Conservation (phyloP, 306 rosid species). For the Mimosa bimucronata region DNA sequence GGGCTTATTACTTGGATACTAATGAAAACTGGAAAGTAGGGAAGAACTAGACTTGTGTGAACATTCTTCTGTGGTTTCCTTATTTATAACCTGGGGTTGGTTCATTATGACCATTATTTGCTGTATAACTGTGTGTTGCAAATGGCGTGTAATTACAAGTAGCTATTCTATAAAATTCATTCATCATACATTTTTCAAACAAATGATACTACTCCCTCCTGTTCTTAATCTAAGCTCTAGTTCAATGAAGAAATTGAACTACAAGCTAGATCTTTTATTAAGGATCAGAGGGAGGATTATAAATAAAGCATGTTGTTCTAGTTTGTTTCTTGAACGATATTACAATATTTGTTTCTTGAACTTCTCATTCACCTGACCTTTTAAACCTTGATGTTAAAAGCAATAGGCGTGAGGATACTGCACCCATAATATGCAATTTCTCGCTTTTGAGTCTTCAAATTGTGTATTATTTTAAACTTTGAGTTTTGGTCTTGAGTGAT, state of each 20-base stretch:
- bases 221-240: too few species aligned
- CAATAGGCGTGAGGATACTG: neutral
- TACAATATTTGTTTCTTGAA: too few species aligned
- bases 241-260: too few species aligned
- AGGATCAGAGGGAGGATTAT: too few species aligned
- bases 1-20: neutral
- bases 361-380: neutral
- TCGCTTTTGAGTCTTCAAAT: neutral
- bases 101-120: too few species aligned
- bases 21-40: neutral
- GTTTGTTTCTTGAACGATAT: too few species aligned
- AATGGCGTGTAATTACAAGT: neutral
- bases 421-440: neutral
- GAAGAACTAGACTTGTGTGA: too few species aligned
- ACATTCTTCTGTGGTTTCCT: neutral
- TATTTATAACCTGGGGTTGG: too few species aligned
- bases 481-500: conserved; percentile 19
- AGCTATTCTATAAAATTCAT: too few species aligned
- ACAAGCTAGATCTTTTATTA: too few species aligned
- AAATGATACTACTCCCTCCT: neutral
- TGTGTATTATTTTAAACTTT: conserved; percentile 12
- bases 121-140: too few species aligned
- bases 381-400: neutral
- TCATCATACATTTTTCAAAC: neutral
- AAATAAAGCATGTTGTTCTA: neutral